These are phyloP conservation scores for Chrysochromulina parva DNA, from an alignment of 78 protist genomes.

Conservation along the genomic window DNA sequence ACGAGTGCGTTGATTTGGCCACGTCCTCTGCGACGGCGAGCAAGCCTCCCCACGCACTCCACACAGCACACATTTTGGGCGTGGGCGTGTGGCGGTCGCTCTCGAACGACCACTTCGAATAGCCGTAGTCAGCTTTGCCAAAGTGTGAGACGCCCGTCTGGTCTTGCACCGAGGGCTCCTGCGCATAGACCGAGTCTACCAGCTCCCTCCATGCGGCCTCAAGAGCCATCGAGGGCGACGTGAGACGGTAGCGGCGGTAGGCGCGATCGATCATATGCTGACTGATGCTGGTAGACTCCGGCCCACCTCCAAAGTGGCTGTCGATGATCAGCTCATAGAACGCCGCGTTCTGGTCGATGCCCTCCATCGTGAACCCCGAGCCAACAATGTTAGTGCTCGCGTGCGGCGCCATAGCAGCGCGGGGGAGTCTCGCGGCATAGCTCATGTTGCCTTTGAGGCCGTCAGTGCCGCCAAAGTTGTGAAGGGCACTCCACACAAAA, in stretches of 20 bases:
- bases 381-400: neutral
- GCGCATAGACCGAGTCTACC: neutral
- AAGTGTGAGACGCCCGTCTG: neutral
- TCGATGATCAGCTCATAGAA: neutral
- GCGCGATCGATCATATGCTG: neutral
- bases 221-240: neutral
- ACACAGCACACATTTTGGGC: neutral
- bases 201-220: neutral
- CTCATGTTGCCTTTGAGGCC: neutral
- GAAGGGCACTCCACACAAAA: neutral
- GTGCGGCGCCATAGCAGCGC: neutral
- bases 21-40: neutral
- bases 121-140: neutral
- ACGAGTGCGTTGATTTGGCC: neutral
- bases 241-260: neutral
- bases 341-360: slow-evolving; percentile 11
- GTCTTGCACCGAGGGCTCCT: neutral
- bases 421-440: neutral
- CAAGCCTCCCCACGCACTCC: neutral
- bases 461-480: neutral
- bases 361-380: neutral
- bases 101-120: neutral
- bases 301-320: neutral
- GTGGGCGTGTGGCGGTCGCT: neutral
- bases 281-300: neutral